A percentile compares a stretch with the other conserved stretches of the same genome.
These are phyloP conservation scores for Corynespora cassiicola DNA, from an alignment of 2,329 filamentous ascomycete genomes.

Conservation along the genomic window DNA sequence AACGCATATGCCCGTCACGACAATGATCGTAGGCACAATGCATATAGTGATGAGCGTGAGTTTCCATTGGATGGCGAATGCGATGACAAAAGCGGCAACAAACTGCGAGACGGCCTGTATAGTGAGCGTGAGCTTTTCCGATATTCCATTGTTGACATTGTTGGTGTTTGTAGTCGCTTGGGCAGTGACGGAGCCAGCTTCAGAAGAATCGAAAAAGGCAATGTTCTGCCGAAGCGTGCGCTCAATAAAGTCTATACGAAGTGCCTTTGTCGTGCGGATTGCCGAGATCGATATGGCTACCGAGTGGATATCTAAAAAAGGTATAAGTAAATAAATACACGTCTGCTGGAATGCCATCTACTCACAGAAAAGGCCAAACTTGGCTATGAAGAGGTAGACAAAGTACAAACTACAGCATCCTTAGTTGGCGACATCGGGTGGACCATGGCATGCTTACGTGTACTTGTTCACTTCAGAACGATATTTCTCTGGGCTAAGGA, in stretches of 20 bases:
- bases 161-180: slow-evolving; percentile 95
- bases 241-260: slow-evolving; percentile 68
- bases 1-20: slow-evolving; percentile 38
- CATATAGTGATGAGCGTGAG: slow-evolving; percentile 76
- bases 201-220: slow-evolving; percentile 74
- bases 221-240: slow-evolving; percentile 61
- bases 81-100: slow-evolving; percentile 84
- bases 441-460: slow-evolving; percentile 28
- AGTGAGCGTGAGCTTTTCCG: slow-evolving; percentile 51
- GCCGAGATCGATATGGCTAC: slow-evolving; percentile 57
- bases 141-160: slow-evolving; percentile 87
- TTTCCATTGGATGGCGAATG: slow-evolving; percentile 92
- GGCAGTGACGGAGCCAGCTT: slow-evolving; percentile 91
- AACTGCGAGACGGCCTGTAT: slow-evolving; percentile 61
- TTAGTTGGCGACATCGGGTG: too few relatives aligned
- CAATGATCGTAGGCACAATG: slow-evolving; percentile 54
- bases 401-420: slow-evolving; percentile 65
- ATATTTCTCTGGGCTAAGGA: slow-evolving; percentile 40
- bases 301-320: slow-evolving; percentile 18
- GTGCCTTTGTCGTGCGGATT: slow-evolving; percentile 57
- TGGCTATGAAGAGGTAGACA: slow-evolving; percentile 72
- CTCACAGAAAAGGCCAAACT: slow-evolving; percentile 70
- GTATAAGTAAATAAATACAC: slow-evolving; percentile 42
- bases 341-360: too few relatives aligned
- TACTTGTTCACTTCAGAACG: slow-evolving; percentile 46